Conservation (phyloP, 2,329 filamentous ascomycete genomes). For the Fusarium annulatum region DNA sequence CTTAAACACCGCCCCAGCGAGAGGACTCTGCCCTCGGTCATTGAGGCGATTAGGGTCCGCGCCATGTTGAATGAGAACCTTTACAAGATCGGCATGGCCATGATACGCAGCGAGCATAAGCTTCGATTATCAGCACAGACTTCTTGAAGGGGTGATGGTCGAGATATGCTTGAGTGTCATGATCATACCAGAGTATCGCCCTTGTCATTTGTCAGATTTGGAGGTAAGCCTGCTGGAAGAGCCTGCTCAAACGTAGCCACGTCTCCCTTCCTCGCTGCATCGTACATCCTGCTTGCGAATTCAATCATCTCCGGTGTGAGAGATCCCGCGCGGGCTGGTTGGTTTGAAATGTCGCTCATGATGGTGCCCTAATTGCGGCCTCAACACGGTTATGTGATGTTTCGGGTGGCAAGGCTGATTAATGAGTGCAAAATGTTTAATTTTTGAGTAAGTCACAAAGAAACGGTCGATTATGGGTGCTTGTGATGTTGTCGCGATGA, state of each 20-base stretch:
- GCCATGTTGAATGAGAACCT: constrained; percentile 69
- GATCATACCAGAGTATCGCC: constrained; percentile 73
- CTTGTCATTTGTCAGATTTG: constrained; percentile 78
- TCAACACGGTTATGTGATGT: background rate
- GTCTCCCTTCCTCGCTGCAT: constrained; percentile 71
- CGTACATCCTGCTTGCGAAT: constrained; percentile 74
- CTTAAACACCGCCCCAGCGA: constrained; percentile 80
- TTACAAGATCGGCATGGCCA: constrained; percentile 70
- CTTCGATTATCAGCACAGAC: constrained; percentile 47
- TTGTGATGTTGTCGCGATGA: background rate
- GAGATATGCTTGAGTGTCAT: constrained; percentile 40
- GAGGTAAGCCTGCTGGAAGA: constrained; percentile 71
- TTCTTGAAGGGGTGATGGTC: background rate
- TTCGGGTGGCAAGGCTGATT: background rate
- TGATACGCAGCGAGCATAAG: constrained; percentile 80
- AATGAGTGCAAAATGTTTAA: background rate
- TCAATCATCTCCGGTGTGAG: constrained; percentile 74
- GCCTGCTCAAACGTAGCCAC: constrained; percentile 70
- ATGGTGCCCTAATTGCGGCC: background rate
- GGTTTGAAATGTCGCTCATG: constrained; percentile 31
- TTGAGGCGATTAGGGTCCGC: constrained; percentile 77
- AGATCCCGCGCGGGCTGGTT: constrained; percentile 15
- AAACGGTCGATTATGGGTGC: background rate
- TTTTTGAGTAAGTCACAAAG: background rate
- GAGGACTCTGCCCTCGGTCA: constrained; percentile 73